Evolutionary conservation across 2,329 filamentous ascomycete genomes (phyloP).

Genomic region (Aspergillus sp.): DNA sequence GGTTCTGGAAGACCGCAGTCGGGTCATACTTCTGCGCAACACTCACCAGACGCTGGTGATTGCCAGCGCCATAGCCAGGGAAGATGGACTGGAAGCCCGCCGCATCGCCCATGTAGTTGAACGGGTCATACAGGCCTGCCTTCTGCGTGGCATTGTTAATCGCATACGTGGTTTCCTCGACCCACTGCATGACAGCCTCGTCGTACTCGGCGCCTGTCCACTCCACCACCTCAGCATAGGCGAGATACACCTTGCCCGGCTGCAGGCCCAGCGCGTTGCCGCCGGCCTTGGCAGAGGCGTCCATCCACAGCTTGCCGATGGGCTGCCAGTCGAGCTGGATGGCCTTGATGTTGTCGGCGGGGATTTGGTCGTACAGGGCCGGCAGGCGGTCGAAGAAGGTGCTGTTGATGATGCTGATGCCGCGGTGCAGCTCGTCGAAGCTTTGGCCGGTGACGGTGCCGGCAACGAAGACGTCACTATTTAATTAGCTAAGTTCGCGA

Average conservation of each 20-base stretch:
- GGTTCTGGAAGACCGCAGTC: conserved; percentile 36
- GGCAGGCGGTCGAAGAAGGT: conserved; percentile 42
- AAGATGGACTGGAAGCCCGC: conserved; percentile 39
- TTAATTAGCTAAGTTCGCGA: not conserved
- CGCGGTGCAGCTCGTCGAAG: conserved; percentile 35
- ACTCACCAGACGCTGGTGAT: conserved; percentile 28
- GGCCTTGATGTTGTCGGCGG: conserved; percentile 39
- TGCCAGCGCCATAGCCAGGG: conserved; percentile 35
- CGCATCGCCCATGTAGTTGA: conserved; percentile 37
- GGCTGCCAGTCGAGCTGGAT: conserved; percentile 43
- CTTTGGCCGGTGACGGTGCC: conserved; percentile 33
- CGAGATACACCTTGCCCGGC: conserved; percentile 38
- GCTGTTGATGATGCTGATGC: conserved; percentile 41
- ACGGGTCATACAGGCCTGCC: conserved; percentile 29
- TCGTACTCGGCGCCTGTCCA: conserved; percentile 32
- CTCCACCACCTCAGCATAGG: conserved; percentile 39
- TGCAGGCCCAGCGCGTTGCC: conserved; percentile 30
- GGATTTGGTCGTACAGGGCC: conserved; percentile 35
- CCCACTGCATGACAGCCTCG: conserved; percentile 32
- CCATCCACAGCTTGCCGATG: conserved; percentile 38
- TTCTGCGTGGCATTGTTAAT: conserved; percentile 29
- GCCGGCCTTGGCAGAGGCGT: conserved; percentile 24
- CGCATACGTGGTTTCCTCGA: conserved; percentile 30
- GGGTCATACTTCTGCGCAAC: conserved; percentile 41
- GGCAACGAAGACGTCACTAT: conserved; percentile 35